These are phyloP conservation scores for Vishniacozyma victoriae DNA, from an alignment of 768 basidiomycete genomes.

Conservation along the genomic window DNA sequence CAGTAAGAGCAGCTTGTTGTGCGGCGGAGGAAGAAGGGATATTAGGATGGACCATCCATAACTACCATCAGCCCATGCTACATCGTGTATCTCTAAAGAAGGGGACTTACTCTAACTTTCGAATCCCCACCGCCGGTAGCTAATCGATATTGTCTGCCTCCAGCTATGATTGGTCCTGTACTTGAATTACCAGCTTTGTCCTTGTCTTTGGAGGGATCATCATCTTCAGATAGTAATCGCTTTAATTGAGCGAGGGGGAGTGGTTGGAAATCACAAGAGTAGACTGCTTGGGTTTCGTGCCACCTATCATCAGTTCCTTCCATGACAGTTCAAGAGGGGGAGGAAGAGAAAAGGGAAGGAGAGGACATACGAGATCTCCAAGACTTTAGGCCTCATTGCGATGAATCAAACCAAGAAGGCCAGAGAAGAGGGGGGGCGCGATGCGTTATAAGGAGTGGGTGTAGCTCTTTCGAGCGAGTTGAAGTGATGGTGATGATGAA, in stretches of 20 bases:
- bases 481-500: too few species aligned
- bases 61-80: constrained; percentile 49
- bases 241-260: constrained; percentile 54
- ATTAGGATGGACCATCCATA: constrained; percentile 94
- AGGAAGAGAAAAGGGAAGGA: background rate
- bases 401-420: too few species aligned
- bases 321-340: background rate
- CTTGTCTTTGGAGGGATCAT: constrained; percentile 10
- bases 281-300: constrained; percentile 54
- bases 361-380: constrained; percentile 42
- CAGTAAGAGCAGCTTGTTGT: constrained; percentile 23
- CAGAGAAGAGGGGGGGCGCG: too few species aligned
- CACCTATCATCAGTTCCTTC: too few species aligned
- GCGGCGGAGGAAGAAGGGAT: constrained; percentile 59
- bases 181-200: constrained; percentile 1
- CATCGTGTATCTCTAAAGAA: background rate
- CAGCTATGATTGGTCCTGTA: constrained; percentile 11
- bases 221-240: constrained; percentile 39
- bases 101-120: constrained; percentile 76
- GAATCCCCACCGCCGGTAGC: constrained; percentile 97
- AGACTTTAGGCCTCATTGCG: constrained; percentile 46
- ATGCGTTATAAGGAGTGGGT: too few species aligned
- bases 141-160: constrained; percentile 66
- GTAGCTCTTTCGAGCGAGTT: too few species aligned
- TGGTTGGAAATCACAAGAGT: constrained; percentile 93